These are phyloP conservation scores for Haplosporangium gracile DNA, from an alignment of 192 early-diverging fungal genomes.

Conservation along the genomic window DNA sequence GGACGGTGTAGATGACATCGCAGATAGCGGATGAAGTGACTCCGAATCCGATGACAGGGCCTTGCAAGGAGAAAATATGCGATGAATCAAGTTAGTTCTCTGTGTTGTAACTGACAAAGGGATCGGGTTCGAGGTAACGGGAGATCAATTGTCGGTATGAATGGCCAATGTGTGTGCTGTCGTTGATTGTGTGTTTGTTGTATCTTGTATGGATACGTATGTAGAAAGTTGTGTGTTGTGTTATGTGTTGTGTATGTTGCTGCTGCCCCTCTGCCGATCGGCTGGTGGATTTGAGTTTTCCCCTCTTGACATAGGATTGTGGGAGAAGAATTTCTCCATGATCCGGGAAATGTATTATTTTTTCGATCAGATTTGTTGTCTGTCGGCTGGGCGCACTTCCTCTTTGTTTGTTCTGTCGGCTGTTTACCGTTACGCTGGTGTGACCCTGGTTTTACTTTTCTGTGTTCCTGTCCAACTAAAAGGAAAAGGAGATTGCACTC, in stretches of 20 bases:
- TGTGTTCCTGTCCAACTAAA: not conserved
- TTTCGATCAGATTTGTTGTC: not conserved
- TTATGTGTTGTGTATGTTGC: not conserved
- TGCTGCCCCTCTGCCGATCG: not conserved
- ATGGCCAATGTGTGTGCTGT: not conserved
- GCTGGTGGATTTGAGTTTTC: not conserved
- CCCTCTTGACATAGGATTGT: not conserved
- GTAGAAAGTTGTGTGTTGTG: not conserved
- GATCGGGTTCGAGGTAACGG: not conserved
- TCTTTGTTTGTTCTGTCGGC: not conserved
- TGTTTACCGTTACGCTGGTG: not conserved
- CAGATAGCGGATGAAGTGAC: conserved; percentile 76
- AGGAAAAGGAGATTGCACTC: not conserved
- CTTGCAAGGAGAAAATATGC: conserved; percentile 15
- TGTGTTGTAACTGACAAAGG: not conserved
- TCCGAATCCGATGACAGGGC: conserved; percentile 77
- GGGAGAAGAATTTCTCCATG: not conserved
- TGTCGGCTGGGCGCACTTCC: conserved; percentile 12
- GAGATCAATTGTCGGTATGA: not conserved
- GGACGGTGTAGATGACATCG: conserved; percentile 76
- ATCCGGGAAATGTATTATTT: not conserved
- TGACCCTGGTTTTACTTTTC: not conserved
- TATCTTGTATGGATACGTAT: not conserved
- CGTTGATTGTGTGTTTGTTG: not conserved
- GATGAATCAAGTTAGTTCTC: not conserved